Conservation (phyloP, 1,284 basidiomycete species). For the Sparassis latifolia region DNA sequence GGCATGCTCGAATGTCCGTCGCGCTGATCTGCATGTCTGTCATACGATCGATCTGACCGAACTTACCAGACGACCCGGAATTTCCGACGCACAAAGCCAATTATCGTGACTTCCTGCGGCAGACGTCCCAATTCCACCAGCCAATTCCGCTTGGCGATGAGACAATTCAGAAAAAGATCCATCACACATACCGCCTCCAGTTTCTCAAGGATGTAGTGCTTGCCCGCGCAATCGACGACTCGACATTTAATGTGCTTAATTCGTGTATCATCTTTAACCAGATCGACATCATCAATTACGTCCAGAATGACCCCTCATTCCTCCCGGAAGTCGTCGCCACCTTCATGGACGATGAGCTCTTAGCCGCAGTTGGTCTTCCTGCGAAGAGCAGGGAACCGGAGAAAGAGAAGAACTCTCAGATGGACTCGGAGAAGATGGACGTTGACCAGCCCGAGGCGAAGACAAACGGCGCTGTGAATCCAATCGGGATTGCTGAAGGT, state of each 20-base stretch:
- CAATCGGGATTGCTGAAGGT: slow-evolving; percentile 16
- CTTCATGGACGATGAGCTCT: slow-evolving; percentile 66
- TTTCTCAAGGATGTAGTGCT: slow-evolving; percentile 99
- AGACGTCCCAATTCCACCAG: slow-evolving; percentile 79
- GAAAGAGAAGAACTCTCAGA: slow-evolving; percentile 17
- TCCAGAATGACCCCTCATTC: slow-evolving; percentile 75
- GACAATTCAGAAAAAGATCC: slow-evolving; percentile 79
- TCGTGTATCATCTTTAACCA: slow-evolving; percentile 99
- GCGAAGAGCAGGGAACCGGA: slow-evolving; percentile 23
- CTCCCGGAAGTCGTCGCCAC: slow-evolving; percentile 74
- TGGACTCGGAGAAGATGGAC: slow-evolving; percentile 29
- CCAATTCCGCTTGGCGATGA: slow-evolving; percentile 78
- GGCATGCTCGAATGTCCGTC: slow-evolving; percentile 95
- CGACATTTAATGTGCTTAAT: slow-evolving; percentile 95
- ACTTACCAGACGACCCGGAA: slow-evolving; percentile 83
- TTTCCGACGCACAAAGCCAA: slow-evolving; percentile 94
- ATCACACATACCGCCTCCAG: slow-evolving; percentile 93
- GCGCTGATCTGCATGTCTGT: slow-evolving; percentile 8
- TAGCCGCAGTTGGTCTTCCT: slow-evolving; percentile 30
- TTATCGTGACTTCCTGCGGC: slow-evolving; percentile 87
- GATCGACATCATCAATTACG: slow-evolving; percentile 92
- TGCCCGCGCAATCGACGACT: slow-evolving; percentile 90
- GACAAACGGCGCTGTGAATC: slow-evolving; percentile 19
- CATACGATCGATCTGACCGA: slow-evolving; percentile 9
- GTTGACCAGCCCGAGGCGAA: slow-evolving; percentile 29